Percentiles rank a stretch among this genome's conserved stretches.
Conservation (phyloP, 2,329 filamentous ascomycete species). For the Aspergillus spinulosporus region DNA sequence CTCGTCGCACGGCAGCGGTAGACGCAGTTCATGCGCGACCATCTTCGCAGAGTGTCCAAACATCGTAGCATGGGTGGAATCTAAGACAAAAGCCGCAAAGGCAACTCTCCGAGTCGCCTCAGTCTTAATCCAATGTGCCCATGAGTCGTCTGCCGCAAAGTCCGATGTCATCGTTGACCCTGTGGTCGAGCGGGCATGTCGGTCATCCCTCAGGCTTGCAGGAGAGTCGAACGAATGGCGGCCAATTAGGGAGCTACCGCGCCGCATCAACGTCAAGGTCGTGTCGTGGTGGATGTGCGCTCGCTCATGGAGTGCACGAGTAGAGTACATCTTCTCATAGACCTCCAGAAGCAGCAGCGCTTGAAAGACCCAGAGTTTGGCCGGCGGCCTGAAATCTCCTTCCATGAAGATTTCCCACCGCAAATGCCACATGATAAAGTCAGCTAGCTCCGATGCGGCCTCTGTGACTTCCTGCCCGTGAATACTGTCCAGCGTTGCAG, state of each 20-base stretch:
- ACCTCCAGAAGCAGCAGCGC: constrained; percentile 83
- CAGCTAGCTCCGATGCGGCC: constrained; percentile 77
- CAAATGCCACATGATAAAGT: constrained; percentile 90
- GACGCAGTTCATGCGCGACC: constrained; percentile 92
- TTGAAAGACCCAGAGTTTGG: constrained; percentile 95
- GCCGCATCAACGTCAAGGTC: constrained; percentile 90
- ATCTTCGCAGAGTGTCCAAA: constrained; percentile 96
- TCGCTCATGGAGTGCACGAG: constrained; percentile 84
- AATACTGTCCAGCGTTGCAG: constrained; percentile 80
- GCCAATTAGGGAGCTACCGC: constrained; percentile 86
- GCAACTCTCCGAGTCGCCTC: constrained; percentile 87
- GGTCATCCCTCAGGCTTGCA: constrained; percentile 68
- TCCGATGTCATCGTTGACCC: constrained; percentile 54
- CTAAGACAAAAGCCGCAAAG: constrained; percentile 91
- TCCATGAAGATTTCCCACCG: constrained; percentile 96
- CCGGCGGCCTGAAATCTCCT: constrained; percentile 81
- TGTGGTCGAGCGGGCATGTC: constrained; percentile 41
- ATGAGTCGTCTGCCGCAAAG: constrained; percentile 78
- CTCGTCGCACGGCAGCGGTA: constrained; percentile 90
- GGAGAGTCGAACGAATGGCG: constrained; percentile 82
- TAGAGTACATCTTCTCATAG: constrained; percentile 98
- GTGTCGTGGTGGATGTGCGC: constrained; percentile 97
- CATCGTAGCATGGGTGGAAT: constrained; percentile 96
- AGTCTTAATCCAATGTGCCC: constrained; percentile 93
- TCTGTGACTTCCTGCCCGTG: constrained; percentile 73